A percentile compares a stretch with the other conserved stretches of the same genome.
phyloP scores from a whole-genome alignment of 495 filamentous ascomycete genomes.

The Penicillium coffeae region DNA sequence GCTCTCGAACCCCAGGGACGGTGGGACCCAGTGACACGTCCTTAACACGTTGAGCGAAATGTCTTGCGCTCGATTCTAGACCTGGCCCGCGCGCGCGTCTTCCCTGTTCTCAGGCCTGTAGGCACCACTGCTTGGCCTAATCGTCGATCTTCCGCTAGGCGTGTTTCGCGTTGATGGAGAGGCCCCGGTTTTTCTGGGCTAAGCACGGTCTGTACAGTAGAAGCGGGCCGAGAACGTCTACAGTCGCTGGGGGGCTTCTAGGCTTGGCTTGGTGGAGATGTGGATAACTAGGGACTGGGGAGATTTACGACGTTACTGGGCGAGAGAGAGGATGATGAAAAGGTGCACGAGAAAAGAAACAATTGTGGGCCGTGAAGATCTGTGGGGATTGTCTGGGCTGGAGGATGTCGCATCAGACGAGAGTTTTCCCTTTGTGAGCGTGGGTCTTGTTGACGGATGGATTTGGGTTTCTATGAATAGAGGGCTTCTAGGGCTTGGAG shows the following conservation, averaged over 20 bases:
- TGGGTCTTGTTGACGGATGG: neutral
- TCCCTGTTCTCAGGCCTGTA: neutral
- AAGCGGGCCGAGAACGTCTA: too few relatives aligned
- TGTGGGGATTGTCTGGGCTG: neutral
- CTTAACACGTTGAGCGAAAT: constrained; percentile 17
- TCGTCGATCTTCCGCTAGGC: constrained; percentile 18
- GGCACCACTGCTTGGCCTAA: neutral
- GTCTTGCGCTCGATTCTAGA: constrained; percentile 3
- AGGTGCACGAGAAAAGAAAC: neutral
- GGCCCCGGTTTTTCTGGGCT: neutral
- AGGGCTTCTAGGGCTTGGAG: too few relatives aligned
- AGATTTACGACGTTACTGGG: too few relatives aligned
- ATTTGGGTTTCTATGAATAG: neutral
- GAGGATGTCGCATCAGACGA: neutral
- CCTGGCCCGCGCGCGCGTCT: neutral
- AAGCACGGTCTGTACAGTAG: too few relatives aligned
- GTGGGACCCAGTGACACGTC: constrained; percentile 13
- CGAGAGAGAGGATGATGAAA: neutral
- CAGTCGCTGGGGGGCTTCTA: too few relatives aligned
- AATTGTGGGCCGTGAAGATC: neutral
- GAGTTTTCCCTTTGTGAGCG: neutral
- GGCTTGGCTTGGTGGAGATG: too few relatives aligned
- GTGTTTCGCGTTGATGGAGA: constrained; percentile 18
- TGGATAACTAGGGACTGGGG: too few relatives aligned
- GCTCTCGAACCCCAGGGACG: constrained; percentile 6